Conservation (phyloP, 495 filamentous ascomycete genomes). For the Daldinia caldariorum region DNA sequence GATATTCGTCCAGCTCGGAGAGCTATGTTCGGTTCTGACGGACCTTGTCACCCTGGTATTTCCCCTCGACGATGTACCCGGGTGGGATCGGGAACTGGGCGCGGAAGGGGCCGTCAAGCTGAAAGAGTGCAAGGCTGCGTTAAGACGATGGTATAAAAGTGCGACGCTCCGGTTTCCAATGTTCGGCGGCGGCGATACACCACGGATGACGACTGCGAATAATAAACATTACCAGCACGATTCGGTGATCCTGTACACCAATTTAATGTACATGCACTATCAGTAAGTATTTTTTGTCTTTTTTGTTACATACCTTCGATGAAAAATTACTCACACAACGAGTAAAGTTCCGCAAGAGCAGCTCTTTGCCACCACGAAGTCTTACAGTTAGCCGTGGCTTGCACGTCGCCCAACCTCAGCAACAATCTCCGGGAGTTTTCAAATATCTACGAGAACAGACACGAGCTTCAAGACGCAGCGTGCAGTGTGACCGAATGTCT, state of each 20-base stretch:
- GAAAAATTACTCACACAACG: slow-evolving; percentile 17
- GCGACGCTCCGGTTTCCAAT: slow-evolving; percentile 47
- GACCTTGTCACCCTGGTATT: slow-evolving; percentile 58
- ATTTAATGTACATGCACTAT: slow-evolving; percentile 63
- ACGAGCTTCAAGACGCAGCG: slow-evolving; percentile 49
- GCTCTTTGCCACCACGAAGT: slow-evolving; percentile 50
- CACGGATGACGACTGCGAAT: slow-evolving; percentile 34
- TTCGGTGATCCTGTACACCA: slow-evolving; percentile 53
- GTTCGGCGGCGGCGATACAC: slow-evolving; percentile 38
- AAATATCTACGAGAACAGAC: slow-evolving; percentile 49
- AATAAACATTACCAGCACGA: slow-evolving; percentile 46
- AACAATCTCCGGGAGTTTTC: slow-evolving; percentile 41
- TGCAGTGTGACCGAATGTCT: slow-evolving; percentile 50
- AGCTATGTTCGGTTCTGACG: slow-evolving; percentile 58
- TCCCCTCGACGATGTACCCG: slow-evolving; percentile 49
- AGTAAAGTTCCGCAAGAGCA: slow-evolving; percentile 45
- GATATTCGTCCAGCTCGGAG: slow-evolving; percentile 58
- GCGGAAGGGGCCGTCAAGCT: slow-evolving; percentile 35
- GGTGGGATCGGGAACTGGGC: slow-evolving; percentile 44
- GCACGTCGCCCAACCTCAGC: slow-evolving; percentile 41
- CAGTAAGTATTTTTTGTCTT: too few relatives aligned
- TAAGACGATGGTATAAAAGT: slow-evolving; percentile 48
- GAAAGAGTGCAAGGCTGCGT: slow-evolving; percentile 43
- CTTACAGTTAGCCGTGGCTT: slow-evolving; percentile 43
- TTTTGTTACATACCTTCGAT: too few relatives aligned